Evolutionary conservation across 148 eudicot species (phyloP).

Genomic region (Spergularia marina): DNA sequence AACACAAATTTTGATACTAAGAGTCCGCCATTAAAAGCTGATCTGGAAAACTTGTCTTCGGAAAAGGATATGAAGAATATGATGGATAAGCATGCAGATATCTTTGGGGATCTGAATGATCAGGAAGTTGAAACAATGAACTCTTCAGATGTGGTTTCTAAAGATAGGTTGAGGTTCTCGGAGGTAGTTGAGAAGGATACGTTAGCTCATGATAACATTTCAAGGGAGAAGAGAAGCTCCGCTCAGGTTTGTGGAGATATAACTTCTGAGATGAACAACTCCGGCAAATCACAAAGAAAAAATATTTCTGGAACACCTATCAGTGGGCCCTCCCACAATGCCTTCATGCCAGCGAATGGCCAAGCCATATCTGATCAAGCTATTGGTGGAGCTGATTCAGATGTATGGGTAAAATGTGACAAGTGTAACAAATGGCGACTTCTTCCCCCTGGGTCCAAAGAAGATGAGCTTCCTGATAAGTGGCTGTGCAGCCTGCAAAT

Average conservation of each 20-base stretch:
- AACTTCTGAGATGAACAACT: slow-evolving; percentile 12
- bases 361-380: slow-evolving; percentile 45
- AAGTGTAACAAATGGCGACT: slow-evolving; percentile 85
- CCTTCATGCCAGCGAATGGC: slow-evolving; percentile 34
- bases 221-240: slow-evolving; percentile 37
- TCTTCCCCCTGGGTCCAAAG: slow-evolving; percentile 75
- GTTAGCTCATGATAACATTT: slow-evolving; percentile 27
- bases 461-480: slow-evolving; percentile 67
- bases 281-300: slow-evolving; percentile 4
- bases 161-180: slow-evolving; percentile 33
- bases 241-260: slow-evolving; percentile 34
- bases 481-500: slow-evolving; percentile 83
- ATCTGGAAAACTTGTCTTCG: slow-evolving; percentile 29
- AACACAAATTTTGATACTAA: slow-evolving; percentile 24
- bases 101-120: slow-evolving; percentile 87
- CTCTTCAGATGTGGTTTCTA: slow-evolving; percentile 47
- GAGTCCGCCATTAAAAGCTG: slow-evolving; percentile 29
- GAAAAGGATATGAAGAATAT: slow-evolving; percentile 40
- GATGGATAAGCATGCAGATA: slow-evolving; percentile 65
- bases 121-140: slow-evolving; percentile 49
- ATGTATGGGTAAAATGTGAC: slow-evolving; percentile 89
- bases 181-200: slow-evolving; percentile 40
- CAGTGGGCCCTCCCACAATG: slow-evolving; percentile 32
- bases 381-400: slow-evolving; percentile 35
- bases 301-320: slow-evolving; percentile 24